phyloP scores from a whole-genome alignment of 208 protist genomes.

The Leishmania aethiopica region DNA sequence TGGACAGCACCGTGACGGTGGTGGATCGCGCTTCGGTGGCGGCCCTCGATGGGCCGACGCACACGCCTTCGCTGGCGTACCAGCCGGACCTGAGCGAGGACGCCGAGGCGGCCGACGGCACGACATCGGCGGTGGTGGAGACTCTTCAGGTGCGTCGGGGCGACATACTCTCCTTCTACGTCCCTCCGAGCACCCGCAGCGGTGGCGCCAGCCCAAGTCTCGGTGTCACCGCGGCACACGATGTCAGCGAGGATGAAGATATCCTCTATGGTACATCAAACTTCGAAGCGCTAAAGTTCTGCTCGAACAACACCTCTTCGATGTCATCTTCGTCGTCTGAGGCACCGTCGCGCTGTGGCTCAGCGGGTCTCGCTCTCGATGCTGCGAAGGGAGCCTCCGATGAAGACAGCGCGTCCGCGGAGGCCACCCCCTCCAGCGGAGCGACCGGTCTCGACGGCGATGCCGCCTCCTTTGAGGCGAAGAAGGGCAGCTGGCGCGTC shows the following conservation, averaged over 20 bases:
- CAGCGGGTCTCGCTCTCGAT: background rate
- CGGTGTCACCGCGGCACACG: background rate
- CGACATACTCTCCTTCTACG: constrained; percentile 50
- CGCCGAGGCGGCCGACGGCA: background rate
- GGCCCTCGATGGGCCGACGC: constrained; percentile 11
- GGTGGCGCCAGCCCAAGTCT: background rate
- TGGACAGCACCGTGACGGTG: constrained; percentile 48
- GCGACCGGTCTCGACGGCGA: background rate
- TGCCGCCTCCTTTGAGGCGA: background rate
- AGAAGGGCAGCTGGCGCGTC: constrained; percentile 44
- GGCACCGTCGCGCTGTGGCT: background rate
- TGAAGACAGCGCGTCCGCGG: background rate
- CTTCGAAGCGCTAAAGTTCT: constrained; percentile 1
- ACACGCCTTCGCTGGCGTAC: constrained; percentile 6
- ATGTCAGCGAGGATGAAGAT: background rate
- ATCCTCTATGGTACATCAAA: background rate
- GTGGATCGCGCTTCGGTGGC: constrained; percentile 28
- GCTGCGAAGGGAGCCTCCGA: background rate
- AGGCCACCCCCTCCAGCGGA: background rate
- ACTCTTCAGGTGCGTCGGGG: constrained; percentile 36
- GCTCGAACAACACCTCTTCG: background rate
- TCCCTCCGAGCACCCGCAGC: background rate
- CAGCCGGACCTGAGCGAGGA: background rate
- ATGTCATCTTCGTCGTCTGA: background rate
- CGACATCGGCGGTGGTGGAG: constrained; percentile 12